Base-by-base conservation (phyloP, 2,329 filamentous ascomycete species). In the Fusarium floridanum region DNA sequence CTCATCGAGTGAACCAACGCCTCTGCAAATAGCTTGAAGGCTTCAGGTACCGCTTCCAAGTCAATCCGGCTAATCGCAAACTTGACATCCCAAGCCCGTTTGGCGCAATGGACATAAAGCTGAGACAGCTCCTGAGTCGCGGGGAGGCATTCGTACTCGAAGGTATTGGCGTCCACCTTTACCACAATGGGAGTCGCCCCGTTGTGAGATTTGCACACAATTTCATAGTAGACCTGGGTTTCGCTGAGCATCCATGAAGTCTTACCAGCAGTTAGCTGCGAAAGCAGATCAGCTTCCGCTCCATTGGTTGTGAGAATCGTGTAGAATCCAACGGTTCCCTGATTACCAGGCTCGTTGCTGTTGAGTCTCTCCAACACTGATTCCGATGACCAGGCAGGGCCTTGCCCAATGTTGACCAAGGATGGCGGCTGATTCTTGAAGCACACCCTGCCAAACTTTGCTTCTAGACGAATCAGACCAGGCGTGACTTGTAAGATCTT, bases 81-180 rank as follows among this genome's bases (percentile, higher is more conserved):
- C 17, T 80, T 77, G 32, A 83, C 66, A 56, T 82, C 82, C 82
- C 82, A 83, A 1, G 81, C 77, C 11, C 77, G 74, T 6, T 67
- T 68, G 7, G 78, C 66, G 36, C 82, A 83, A 32, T 83, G 82
- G 3, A 83, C 55, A 37, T 76, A 77, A 4, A 80, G 56, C n/a
- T 64, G 39, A 3, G 72, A 74, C 3, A 80, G 16, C 16, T 80
- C 77, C 14, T 75, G 57, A 7, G 16, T 37, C 29, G 59, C 36
- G 3, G 76, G 72, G 32, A 70, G 70, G 39, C 76, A 81, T 16
- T 57, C 56, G 62, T 78, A 74, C 2, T 61, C 32, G 24, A 79
- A 80, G 0, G 68, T 80, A 5, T 76, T 48, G 8, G 79, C 77
- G 24, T 82, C 75, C 2, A 83, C 67, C 22, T 80, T 77, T 6